phyloP scores from a whole-genome alignment of 2,329 filamentous ascomycete genomes.

The Colletotrichum theobromicola region DNA sequence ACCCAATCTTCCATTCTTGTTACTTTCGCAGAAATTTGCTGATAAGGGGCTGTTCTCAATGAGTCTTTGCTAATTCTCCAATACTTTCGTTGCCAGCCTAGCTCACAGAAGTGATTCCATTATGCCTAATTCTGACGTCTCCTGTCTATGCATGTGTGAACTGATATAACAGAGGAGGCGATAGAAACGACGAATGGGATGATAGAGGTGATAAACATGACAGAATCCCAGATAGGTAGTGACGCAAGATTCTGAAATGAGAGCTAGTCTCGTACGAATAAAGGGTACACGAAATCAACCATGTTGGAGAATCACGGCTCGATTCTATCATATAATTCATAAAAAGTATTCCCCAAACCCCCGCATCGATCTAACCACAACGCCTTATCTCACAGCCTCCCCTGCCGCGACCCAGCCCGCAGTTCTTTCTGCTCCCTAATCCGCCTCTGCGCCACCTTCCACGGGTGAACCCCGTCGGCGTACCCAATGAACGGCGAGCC shows the following conservation, averaged over 20 bases:
- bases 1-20: accelerated
- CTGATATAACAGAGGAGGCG: background rate
- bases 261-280: background rate
- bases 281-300: background rate
- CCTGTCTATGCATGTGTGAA: too few species aligned
- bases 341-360: too few species aligned
- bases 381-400: background rate
- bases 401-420: background rate
- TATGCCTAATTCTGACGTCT: too few species aligned
- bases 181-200: background rate
- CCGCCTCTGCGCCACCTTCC: slow-evolving; percentile 18
- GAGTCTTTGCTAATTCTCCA: too few species aligned
- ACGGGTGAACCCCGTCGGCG: slow-evolving; percentile 26
- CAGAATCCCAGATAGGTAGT: background rate
- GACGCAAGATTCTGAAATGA: background rate
- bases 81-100: too few species aligned
- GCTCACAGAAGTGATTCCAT: too few species aligned
- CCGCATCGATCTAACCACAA: too few species aligned
- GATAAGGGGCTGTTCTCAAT: too few species aligned
- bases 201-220: accelerated
- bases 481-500: slow-evolving; percentile 27
- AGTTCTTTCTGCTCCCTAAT: slow-evolving; percentile 18
- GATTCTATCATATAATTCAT: too few species aligned
- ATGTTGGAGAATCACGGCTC: too few species aligned
- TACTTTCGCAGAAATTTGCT: too few species aligned